Evolutionary conservation across 345 rosid genomes (phyloP), one percentile per base, ranked within the genome.

Genomic region (Rhizophora apiculata): DNA sequence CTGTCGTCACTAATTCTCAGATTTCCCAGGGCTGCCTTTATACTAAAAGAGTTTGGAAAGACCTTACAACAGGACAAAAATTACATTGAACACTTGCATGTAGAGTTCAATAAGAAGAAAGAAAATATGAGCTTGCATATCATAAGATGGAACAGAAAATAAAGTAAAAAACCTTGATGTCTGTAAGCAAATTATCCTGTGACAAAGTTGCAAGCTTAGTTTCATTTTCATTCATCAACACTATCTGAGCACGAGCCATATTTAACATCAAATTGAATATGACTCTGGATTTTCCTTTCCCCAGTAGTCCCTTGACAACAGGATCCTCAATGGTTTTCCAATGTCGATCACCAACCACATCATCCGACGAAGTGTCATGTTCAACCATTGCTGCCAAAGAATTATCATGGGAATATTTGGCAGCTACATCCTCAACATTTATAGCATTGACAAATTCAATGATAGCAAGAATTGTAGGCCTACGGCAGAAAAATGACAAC

Each of bases 21-120:
- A 83, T 95, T 95, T 71, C 99, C 99, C 62, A 95, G 83, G 64
- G 91, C 80, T 71, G 99, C 99, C 60, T 81, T 85, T 64, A 95
- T 90, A 73, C 97, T 82, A 65, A 92, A 95, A 70, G 99, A 95
- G 77, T 86, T 86, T n/a, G 99, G 99, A 69, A 92, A 95, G 76
- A 95, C 96, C 99, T 95, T 69, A 36, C 51, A 64, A 67, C 65
- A 68, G 67, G 63, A 65, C 34, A 65, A 72, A 75, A 29, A 65
- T 30, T 5, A 27, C 15, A 27, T 10, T 26, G 16, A 5, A 61
- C 58, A 72, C 59, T 49, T 67, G 29, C 49, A 52, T 31, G 22
- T 18, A 48, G 49, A 61, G 48, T 26, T 29, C 59, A 54, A 62
- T 19, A 60, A 43, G 36, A 49, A 58, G 32, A 67, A 63, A 70